These are phyloP conservation scores for Saccharomycopsis lassenensis DNA, from an alignment of 805 yeast species.

Conservation along the genomic window DNA sequence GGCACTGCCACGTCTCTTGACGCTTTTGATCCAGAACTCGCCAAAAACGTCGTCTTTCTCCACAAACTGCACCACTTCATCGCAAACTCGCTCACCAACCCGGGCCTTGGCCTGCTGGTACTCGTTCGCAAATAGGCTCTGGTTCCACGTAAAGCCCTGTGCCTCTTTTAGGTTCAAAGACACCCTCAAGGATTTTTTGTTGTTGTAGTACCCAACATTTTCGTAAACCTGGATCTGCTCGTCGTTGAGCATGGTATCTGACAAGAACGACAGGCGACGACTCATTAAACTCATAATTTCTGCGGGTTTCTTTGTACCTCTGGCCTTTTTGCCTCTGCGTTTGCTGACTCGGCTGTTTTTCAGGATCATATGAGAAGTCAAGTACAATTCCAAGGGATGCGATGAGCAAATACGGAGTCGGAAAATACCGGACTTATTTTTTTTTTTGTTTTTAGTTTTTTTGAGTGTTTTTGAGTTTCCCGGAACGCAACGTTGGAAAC, in stretches of 20 bases:
- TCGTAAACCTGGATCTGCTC: slow-evolving; percentile 49
- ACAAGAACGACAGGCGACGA: slow-evolving; percentile 41
- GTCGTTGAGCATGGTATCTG: slow-evolving; percentile 43
- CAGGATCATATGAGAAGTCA: background rate
- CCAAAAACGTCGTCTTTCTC: background rate
- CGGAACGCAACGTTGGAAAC: no score
- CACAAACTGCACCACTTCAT: background rate
- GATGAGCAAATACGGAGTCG: background rate
- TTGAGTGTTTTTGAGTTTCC: no score
- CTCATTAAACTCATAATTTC: slow-evolving; percentile 18
- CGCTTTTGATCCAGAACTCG: slow-evolving; percentile 3
- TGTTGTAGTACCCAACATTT: slow-evolving; percentile 20
- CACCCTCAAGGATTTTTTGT: slow-evolving; percentile 22
- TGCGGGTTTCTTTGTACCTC: background rate
- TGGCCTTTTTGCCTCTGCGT: background rate
- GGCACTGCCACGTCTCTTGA: slow-evolving; percentile 4
- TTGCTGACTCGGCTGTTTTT: background rate
- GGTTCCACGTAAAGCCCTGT: slow-evolving; percentile 71
- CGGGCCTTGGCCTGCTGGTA: slow-evolving; percentile 38
- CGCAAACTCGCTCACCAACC: background rate
- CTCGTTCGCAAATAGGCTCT: slow-evolving; percentile 62
- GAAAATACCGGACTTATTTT: background rate
- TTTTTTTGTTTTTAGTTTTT: no score
- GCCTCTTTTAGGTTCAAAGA: slow-evolving; percentile 45
- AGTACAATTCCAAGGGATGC: background rate